Percentiles rank a stretch among this genome's conserved stretches.
Evolutionary conservation across 2,329 filamentous ascomycete genomes (phyloP).

Genomic region (Alternaria sp.): DNA sequence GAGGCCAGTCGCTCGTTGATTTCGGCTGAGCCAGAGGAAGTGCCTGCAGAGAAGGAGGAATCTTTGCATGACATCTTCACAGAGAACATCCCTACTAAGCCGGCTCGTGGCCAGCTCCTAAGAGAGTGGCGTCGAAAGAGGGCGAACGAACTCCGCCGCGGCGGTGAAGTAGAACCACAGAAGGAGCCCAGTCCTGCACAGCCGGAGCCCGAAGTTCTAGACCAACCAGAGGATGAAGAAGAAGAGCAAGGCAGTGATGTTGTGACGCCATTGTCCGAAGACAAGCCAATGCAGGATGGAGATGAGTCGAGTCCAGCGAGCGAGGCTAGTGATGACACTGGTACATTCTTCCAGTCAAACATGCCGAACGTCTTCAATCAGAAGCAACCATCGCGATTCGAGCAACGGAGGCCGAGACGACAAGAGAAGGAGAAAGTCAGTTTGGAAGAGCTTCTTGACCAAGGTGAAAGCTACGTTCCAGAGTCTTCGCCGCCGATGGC

Average conservation of each 20-base stretch:
- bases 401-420: conserved; percentile 32
- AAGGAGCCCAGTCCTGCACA: conserved; percentile 16
- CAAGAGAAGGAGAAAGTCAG: conserved; percentile 40
- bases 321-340: conserved; percentile 47
- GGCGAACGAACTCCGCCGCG: conserved; percentile 49
- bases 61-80: conserved; percentile 47
- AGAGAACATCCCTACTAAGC: conserved; percentile 38
- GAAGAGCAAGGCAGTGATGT: conserved; percentile 25
- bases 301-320: conserved; percentile 27
- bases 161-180: conserved; percentile 47
- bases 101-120: conserved; percentile 52
- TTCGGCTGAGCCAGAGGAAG: conserved; percentile 28
- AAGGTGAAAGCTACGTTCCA: conserved; percentile 43
- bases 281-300: conserved; percentile 18
- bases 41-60: conserved; percentile 21
- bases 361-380: conserved; percentile 38
- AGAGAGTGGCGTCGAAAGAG: conserved; percentile 54
- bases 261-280: conserved; percentile 12
- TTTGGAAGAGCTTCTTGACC: conserved; percentile 41
- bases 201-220: conserved; percentile 8
- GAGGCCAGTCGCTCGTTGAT: conserved; percentile 53
- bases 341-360: conserved; percentile 49
- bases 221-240: conserved; percentile 11
- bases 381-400: conserved; percentile 24
- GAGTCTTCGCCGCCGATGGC: conserved; percentile 40